phyloP scores from a whole-genome alignment of 2,329 filamentous ascomycete genomes.

The Colletotrichum sublineola region DNA sequence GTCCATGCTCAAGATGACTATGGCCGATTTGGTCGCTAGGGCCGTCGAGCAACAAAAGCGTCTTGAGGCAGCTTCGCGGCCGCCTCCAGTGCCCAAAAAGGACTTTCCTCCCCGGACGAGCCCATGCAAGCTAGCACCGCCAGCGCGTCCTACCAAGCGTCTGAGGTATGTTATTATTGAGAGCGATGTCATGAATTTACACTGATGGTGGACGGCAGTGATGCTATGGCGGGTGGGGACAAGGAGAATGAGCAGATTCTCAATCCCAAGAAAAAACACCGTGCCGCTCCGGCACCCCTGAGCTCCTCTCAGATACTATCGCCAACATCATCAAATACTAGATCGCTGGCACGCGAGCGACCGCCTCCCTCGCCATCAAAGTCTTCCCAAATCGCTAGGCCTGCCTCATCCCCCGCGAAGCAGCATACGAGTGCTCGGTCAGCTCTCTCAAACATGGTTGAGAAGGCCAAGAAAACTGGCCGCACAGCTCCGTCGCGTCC shows the following conservation, averaged over 20 bases:
- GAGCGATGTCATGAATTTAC: constrained; percentile 4
- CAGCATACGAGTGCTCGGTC: constrained; percentile 56
- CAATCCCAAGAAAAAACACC: constrained; percentile 78
- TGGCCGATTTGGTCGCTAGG: constrained; percentile 80
- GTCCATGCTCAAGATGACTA: constrained; percentile 81
- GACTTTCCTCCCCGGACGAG: constrained; percentile 56
- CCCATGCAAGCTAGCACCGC: constrained; percentile 52
- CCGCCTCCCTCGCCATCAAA: constrained; percentile 66
- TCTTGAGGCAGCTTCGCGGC: constrained; percentile 48
- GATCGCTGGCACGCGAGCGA: constrained; percentile 69
- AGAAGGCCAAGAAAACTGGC: constrained; percentile 70
- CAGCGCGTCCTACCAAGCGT: constrained; percentile 58
- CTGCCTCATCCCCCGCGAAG: constrained; percentile 72
- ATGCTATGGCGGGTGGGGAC: constrained; percentile 73
- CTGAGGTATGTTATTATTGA: constrained; percentile 59
- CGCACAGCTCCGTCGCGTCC: constrained; percentile 62
- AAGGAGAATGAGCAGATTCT: constrained; percentile 80
- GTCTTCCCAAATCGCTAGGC: constrained; percentile 65
- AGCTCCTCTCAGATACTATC: constrained; percentile 76
- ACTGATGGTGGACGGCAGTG: constrained; percentile 58
- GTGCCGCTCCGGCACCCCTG: constrained; percentile 58
- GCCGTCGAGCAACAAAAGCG: constrained; percentile 60
- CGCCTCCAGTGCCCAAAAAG: constrained; percentile 65
- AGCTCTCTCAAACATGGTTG: constrained; percentile 68
- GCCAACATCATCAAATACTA: constrained; percentile 85